These are phyloP conservation scores for Globisporangium emineosum DNA, from an alignment of 352 stramenopile genomes.

Conservation along the genomic window DNA sequence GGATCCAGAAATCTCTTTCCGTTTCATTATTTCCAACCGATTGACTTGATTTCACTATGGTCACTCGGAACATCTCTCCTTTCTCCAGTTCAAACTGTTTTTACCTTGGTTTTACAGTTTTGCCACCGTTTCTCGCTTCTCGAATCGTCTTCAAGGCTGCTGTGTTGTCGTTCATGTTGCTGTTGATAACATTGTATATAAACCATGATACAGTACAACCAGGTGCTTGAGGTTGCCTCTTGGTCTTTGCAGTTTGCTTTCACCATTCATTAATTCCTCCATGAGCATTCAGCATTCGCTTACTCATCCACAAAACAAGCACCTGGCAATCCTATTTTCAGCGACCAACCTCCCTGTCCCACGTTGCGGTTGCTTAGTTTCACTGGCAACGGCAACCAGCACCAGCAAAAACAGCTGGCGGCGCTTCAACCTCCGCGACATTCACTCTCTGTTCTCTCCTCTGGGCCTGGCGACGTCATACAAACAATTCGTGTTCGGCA, in stretches of 20 bases:
- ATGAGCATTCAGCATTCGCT: too few species aligned
- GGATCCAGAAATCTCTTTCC: background rate
- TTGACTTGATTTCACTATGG: background rate
- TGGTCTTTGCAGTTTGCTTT: background rate
- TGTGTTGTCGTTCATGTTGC: too few species aligned
- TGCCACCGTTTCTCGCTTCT: too few species aligned
- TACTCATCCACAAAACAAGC: background rate
- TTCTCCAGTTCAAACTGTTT: background rate
- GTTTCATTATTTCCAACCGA: background rate
- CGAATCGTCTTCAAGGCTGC: too few species aligned
- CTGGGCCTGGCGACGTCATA: background rate
- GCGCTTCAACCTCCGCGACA: conserved; percentile 2
- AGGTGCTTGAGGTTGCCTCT: too few species aligned
- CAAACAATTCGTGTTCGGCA: too few species aligned
- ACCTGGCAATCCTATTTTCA: background rate
- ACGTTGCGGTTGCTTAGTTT: background rate
- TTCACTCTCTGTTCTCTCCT: background rate
- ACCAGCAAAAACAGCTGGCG: background rate
- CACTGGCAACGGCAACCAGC: background rate
- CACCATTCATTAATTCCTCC: background rate
- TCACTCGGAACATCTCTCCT: background rate
- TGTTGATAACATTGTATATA: too few species aligned
- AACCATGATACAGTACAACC: too few species aligned
- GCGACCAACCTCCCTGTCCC: background rate
- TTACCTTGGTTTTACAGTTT: background rate